Percentiles rank a stretch among this genome's conserved stretches.
phyloP scores from a whole-genome alignment of 2,329 filamentous ascomycete species.

The Aspergillus sp. region DNA sequence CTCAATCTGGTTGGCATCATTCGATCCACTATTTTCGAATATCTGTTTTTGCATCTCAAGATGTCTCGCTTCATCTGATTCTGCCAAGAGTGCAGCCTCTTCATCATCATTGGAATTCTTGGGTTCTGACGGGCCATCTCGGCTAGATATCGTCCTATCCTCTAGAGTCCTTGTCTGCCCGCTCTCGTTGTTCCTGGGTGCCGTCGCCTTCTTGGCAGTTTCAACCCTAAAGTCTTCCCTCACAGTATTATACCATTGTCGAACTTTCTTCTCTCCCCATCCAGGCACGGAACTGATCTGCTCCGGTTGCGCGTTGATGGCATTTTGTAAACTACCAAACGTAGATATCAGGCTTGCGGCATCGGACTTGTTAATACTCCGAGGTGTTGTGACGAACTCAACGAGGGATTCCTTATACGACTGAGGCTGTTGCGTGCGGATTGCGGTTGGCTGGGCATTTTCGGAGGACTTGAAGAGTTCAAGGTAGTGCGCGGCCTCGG shows the following conservation, averaged over 20 bases:
- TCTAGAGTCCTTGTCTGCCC: slow-evolving; percentile 22
- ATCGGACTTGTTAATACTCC: slow-evolving; percentile 91
- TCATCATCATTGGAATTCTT: slow-evolving; percentile 38
- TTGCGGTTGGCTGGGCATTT: slow-evolving; percentile 74
- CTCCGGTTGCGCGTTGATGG: slow-evolving; percentile 82
- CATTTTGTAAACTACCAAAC: slow-evolving; percentile 83
- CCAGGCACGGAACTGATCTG: slow-evolving; percentile 80
- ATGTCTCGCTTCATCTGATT: slow-evolving; percentile 18
- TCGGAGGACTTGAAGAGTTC: slow-evolving; percentile 95
- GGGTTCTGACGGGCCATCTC: slow-evolving; percentile 5
- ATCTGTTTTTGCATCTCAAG: slow-evolving; percentile 16
- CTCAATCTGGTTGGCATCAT: slow-evolving; percentile 28
- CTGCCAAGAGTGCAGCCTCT: slow-evolving; percentile 39
- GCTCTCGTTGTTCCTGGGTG: slow-evolving; percentile 24
- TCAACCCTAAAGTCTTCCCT: slow-evolving; percentile 78
- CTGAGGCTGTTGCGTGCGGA: slow-evolving; percentile 77
- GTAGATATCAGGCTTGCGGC: slow-evolving; percentile 84
- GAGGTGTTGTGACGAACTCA: slow-evolving; percentile 86
- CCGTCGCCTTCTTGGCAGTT: slow-evolving; percentile 59
- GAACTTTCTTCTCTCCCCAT: slow-evolving; percentile 94
- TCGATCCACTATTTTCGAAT: slow-evolving; percentile 3
- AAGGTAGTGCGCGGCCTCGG: slow-evolving; percentile 88
- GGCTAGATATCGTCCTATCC: slow-evolving; percentile 15
- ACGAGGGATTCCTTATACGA: slow-evolving; percentile 82
- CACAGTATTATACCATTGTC: slow-evolving; percentile 75